Base-by-base conservation (phyloP, 495 filamentous ascomycete species). In the Daldinia bambusicola region DNA sequence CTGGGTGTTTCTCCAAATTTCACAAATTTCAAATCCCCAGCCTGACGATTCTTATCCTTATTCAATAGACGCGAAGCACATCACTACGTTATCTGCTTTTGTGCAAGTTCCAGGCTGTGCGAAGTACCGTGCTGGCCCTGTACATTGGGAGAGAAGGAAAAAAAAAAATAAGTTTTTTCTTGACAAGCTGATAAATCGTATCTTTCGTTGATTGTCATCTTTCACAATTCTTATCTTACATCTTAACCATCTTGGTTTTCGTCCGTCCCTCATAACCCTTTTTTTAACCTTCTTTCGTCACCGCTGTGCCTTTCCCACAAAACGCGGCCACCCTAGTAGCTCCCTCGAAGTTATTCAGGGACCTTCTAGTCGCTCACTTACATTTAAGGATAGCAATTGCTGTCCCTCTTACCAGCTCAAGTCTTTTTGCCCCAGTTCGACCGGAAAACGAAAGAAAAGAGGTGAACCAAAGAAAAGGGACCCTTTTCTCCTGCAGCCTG, bases 81-180 rank as follows among this genome's bases (percentile, higher is more conserved):
- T 72, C 69, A 74, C 67, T 73, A 72, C n/a, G n/a, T n/a, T n/a
- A n/a, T 73, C 75, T 74, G 62, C 60, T 74, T 75, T 75, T 70
- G 73, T 75, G 67, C 73, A 75, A 72, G 63, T 70, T 69, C 9
- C 3, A 26, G 65, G 62, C 74, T 74, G 63, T 74, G 70, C 41
- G 30, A 41, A 37, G 50, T 65, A 43, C 60, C 51, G 43, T 64
- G 60, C 56, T n/a, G 69, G 12, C 58, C 55, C 34, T 66, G 57
- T 63, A 58, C 66, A 60, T 65, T 56, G 6, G 67, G 41, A 12
- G 2, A 12, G 34, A 40, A 12, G 9, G 13, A 3, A n/a, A 41
- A 22, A 48, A 60, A 66, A 48, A 63, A 63, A 40, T 26, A 26
- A 26, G 26, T 26, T 59, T 55, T 66, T 18, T 59, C 63, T 66